Conservation (phyloP, 108 stramenopile species). For the Skeletonema potamos region DNA sequence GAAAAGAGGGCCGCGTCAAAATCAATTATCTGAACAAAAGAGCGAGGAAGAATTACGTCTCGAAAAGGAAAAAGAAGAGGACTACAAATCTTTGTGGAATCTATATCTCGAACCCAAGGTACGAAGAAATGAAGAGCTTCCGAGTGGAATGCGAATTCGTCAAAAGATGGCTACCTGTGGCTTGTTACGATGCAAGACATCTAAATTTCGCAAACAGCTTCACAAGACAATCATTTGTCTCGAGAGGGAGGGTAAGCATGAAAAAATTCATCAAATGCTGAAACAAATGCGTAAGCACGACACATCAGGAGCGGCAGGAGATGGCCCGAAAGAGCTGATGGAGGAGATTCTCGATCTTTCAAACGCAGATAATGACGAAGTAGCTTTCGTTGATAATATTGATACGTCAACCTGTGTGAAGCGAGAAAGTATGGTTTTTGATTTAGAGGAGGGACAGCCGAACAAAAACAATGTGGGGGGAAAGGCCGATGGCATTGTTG, state of each 20-base stretch:
- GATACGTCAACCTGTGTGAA: background rate
- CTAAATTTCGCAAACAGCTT: constrained; percentile 9
- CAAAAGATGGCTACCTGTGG: background rate
- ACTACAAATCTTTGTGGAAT: constrained; percentile 1
- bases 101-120: constrained; percentile 10
- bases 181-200: constrained; percentile 8
- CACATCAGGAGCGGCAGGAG: background rate
- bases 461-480: too few species aligned
- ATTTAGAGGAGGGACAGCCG: background rate
- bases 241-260: constrained; percentile 7
- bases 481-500: too few species aligned
- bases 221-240: constrained; percentile 2
- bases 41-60: background rate
- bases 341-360: constrained; percentile 5
- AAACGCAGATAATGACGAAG: background rate
- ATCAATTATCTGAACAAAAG: background rate
- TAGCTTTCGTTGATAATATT: constrained; percentile 6
- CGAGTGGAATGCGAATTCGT: constrained; percentile 14
- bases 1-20: background rate
- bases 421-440: background rate
- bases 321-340: constrained; percentile 6
- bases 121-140: constrained; percentile 19
- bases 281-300: constrained; percentile 5
- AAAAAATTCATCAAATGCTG: constrained; percentile 9
- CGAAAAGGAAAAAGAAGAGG: constrained; percentile 10